phyloP scores from a whole-genome alignment of 2,329 filamentous ascomycete species.

The Monilinia laxa region DNA sequence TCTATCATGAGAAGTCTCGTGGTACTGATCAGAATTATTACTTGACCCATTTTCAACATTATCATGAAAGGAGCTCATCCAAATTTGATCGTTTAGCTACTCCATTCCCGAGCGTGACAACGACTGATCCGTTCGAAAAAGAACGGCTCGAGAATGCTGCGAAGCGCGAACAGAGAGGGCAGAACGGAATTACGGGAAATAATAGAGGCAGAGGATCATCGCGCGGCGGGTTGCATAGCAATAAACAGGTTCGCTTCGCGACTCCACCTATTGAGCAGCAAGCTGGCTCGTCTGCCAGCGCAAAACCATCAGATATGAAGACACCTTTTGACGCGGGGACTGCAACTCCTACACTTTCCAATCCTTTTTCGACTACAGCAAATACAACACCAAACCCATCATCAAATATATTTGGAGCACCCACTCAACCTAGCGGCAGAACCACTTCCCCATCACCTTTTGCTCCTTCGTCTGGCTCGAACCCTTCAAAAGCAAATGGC shows the following conservation, averaged over 20 bases:
- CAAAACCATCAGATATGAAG: constrained; percentile 18
- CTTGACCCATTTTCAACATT: constrained; percentile 26
- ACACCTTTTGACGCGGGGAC: background rate
- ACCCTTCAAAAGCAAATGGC: constrained; percentile 12
- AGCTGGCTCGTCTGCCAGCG: constrained; percentile 4
- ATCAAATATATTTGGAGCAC: constrained; percentile 18
- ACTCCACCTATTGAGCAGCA: constrained; percentile 21
- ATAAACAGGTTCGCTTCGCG: constrained; percentile 37
- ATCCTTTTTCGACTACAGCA: constrained; percentile 27
- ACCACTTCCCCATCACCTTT: constrained; percentile 19
- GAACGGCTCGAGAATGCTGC: constrained; percentile 41
- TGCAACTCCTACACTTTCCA: constrained; percentile 20
- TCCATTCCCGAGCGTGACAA: constrained; percentile 22
- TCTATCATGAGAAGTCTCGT: constrained; percentile 25
- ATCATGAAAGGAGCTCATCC: constrained; percentile 17
- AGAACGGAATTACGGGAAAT: constrained; percentile 30
- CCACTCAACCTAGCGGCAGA: constrained; percentile 8
- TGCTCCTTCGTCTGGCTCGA: background rate
- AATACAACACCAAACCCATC: constrained; percentile 6
- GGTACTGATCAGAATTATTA: constrained; percentile 22
- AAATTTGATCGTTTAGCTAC: constrained; percentile 26
- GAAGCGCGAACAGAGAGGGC: constrained; percentile 36
- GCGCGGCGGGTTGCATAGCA: constrained; percentile 26
- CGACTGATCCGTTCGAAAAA: constrained; percentile 36
- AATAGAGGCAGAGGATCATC: constrained; percentile 32